Evolutionary conservation across 768 basidiomycete genomes (phyloP), one percentile per base, ranked within the genome.

Genomic region (Leccinum barrowsii): DNA sequence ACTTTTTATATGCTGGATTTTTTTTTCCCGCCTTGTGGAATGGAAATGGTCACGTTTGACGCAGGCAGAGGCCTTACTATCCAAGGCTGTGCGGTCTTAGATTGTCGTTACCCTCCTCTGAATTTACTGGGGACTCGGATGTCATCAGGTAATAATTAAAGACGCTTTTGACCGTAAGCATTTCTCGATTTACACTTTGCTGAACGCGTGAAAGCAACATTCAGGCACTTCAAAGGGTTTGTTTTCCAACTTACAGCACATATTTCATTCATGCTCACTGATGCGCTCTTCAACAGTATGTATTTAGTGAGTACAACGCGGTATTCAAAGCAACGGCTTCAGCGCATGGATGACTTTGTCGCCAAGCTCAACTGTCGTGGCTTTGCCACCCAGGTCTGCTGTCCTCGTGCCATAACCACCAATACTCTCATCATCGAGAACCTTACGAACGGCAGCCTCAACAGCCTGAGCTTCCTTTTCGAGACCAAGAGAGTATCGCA

Each of bases 401-500:
- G 95, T 95, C 65, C 93, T 81, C 57, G 89, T 73, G 13, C 90
- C 94, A 63, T 79, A 75, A 8, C 94, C 94, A 4, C 94, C 94
- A 8, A 74, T 59, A 7, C 78, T 79, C 53, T 80, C 75, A 10
- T 78, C 76, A 70, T 99, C 96, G 12, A 99, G 78, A 24, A 91
- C 92, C 72, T 87, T 92, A 59, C 88, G 80, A 8, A 99, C 96
- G n/a, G 97, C 94, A 53, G 77, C 74, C 74, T 99, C 97, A 58
- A 99, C 87, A 21, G 89, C 85, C 56, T 81, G 80, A 6, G 97
- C 97, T 66, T 92, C 87, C 63, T 80, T 83, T 60, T 93, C 90
- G 56, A 94, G 80, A 24, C 92, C 92, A 30, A 99, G 86, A 26
- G 96, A 98, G 75, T 98, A 99, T 47, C 95, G 85, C 53, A 97